These are phyloP conservation scores for Xenoacremonium recifei DNA, from an alignment of 2,329 filamentous ascomycete genomes.

Conservation along the genomic window DNA sequence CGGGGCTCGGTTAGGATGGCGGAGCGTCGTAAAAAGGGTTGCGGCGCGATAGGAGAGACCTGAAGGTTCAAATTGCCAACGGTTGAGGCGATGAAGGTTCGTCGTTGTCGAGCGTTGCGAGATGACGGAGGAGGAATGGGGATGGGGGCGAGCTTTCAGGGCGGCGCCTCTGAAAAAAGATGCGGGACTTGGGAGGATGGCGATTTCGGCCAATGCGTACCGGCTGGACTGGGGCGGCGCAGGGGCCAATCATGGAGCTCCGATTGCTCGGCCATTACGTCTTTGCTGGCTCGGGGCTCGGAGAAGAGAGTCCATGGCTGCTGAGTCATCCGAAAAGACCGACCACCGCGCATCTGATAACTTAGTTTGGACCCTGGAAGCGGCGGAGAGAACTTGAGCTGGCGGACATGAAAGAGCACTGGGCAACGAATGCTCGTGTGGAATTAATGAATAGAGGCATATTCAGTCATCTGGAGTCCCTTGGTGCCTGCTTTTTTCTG, in stretches of 20 bases:
- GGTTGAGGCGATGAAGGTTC: background rate
- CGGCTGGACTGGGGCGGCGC: slow-evolving; percentile 10
- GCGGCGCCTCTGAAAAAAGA: slow-evolving; percentile 27
- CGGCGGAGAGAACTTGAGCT: no score
- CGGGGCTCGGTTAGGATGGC: background rate
- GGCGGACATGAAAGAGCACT: no score
- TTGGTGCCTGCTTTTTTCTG: no score
- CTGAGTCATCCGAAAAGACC: no score
- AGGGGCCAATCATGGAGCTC: slow-evolving; percentile 21
- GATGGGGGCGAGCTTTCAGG: slow-evolving; percentile 2
- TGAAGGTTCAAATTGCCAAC: slow-evolving; percentile 1
- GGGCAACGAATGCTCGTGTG: no score
- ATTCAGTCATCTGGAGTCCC: no score
- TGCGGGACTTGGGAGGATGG: slow-evolving; percentile 29
- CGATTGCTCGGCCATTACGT: slow-evolving; percentile 32
- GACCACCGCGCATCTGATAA: no score
- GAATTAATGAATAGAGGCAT: no score
- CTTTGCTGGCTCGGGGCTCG: slow-evolving; percentile 23
- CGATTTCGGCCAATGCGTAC: slow-evolving; percentile 27
- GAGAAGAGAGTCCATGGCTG: background rate
- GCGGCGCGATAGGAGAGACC: slow-evolving; percentile 2
- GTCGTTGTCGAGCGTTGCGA: background rate
- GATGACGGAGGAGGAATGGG: slow-evolving; percentile 1
- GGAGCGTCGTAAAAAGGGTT: slow-evolving; percentile 5
- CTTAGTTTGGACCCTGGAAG: no score